phyloP scores from a whole-genome alignment of 1,139 yeast genomes.

The Hyphopichia fennica region DNA sequence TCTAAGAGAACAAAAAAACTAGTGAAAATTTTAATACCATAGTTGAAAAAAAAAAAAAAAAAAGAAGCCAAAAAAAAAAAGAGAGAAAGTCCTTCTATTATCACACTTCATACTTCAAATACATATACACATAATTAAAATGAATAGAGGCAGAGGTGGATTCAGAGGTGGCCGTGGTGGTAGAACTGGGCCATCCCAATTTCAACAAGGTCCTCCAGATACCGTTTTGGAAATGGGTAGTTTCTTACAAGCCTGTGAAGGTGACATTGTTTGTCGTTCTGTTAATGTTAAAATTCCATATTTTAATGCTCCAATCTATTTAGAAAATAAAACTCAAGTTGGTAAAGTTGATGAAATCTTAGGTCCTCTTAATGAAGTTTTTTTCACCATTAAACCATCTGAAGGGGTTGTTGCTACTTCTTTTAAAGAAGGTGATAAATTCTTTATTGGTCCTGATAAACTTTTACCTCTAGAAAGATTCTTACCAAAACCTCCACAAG shows the following conservation, averaged over 20 bases:
- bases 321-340: constrained; percentile 91
- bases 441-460: constrained; percentile 93
- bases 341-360: constrained; percentile 98
- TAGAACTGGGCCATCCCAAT: constrained; percentile 51
- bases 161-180: constrained; percentile 69
- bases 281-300: constrained; percentile 93
- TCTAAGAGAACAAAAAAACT: constrained; percentile 5
- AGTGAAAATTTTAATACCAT: constrained; percentile 16
- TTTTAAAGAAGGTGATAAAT: constrained; percentile 94
- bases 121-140: constrained; percentile 15
- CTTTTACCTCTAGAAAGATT: constrained; percentile 93
- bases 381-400: constrained; percentile 90
- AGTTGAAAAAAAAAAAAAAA: background rate
- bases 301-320: constrained; percentile 97
- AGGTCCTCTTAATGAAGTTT: constrained; percentile 96
- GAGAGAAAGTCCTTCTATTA: too few species aligned
- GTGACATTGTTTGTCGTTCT: constrained; percentile 95
- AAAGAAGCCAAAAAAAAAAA: too few species aligned
- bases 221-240: constrained; percentile 92
- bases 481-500: constrained; percentile 84
- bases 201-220: constrained; percentile 91
- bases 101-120: background rate
- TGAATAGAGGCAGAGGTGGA: constrained; percentile 73
- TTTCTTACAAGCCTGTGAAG: constrained; percentile 91
- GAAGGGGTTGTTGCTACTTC: constrained; percentile 96